A percentile compares a stretch with the other conserved stretches of the same genome.
phyloP scores from a whole-genome alignment of 2,329 filamentous ascomycete genomes.

The Arthrobotrys sinensis region DNA sequence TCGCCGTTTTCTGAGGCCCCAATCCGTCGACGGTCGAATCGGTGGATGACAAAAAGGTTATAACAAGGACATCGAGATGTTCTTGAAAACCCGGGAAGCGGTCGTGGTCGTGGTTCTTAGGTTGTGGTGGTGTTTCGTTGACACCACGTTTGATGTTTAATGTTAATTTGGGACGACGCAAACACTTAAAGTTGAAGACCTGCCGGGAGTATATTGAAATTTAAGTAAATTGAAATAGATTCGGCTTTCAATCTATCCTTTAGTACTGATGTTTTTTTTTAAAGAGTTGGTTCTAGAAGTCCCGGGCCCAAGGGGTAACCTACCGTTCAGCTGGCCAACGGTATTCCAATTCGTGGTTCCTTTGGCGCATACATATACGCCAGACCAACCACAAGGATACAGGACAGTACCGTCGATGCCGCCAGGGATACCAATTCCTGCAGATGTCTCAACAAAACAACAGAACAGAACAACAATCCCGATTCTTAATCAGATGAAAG shows the following conservation, averaged over 20 bases:
- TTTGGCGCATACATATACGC: background rate
- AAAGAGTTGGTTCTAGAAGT: background rate
- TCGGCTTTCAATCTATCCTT: background rate
- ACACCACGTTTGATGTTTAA: conserved; percentile 28
- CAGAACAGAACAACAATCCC: background rate
- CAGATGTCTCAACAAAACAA: background rate
- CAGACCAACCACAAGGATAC: too few relatives aligned
- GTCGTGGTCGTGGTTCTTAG: background rate
- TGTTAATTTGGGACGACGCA: conserved; percentile 14
- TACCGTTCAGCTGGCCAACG: background rate
- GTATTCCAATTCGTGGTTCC: background rate
- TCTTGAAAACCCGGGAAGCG: too few relatives aligned
- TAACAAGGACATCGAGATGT: background rate
- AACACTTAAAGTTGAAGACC: conserved; percentile 4
- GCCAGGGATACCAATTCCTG: background rate
- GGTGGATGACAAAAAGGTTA: background rate
- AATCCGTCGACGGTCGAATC: conserved; percentile 16
- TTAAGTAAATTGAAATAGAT: background rate
- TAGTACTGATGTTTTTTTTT: too few relatives aligned
- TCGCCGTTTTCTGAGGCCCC: conserved; percentile 31
- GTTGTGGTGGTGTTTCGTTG: conserved; percentile 10
- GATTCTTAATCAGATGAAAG: conserved; percentile 6
- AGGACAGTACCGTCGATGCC: background rate
- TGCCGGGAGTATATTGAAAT: conserved; percentile 13
- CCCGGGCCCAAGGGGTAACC: background rate